Evolutionary conservation across 2,329 filamentous ascomycete genomes (phyloP).

Genomic region (Alternaria sp.): DNA sequence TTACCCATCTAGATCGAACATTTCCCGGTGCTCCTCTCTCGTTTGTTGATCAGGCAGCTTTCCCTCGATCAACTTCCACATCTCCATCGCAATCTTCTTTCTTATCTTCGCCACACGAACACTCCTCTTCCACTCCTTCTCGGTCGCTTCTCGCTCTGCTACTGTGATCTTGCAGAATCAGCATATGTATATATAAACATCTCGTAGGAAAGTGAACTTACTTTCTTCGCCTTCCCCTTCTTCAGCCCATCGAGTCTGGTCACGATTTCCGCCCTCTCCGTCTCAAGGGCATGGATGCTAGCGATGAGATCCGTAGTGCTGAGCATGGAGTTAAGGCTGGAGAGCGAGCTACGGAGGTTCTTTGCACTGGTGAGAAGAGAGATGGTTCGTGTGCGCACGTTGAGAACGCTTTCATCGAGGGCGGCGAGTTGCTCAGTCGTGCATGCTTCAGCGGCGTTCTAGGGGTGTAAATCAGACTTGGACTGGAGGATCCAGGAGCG

Average conservation of each 20-base stretch:
- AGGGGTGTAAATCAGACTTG: neutral
- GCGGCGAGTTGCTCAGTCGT: slow-evolving; percentile 59
- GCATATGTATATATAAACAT: neutral
- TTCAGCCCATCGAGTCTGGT: slow-evolving; percentile 53
- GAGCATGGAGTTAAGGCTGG: slow-evolving; percentile 57
- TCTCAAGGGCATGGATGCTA: slow-evolving; percentile 54
- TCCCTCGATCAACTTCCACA: slow-evolving; percentile 62
- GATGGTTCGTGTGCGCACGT: slow-evolving; percentile 57
- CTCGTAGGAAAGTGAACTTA: slow-evolving; percentile 42
- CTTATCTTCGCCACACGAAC: slow-evolving; percentile 50
- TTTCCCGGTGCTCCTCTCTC: slow-evolving; percentile 61
- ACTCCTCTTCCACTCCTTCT: slow-evolving; percentile 58
- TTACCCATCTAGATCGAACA: slow-evolving; percentile 48
- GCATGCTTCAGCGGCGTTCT: slow-evolving; percentile 60
- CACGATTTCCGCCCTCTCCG: slow-evolving; percentile 54
- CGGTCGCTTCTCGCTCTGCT: slow-evolving; percentile 58
- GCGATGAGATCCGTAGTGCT: slow-evolving; percentile 61
- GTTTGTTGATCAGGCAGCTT: slow-evolving; percentile 57
- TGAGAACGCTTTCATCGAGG: slow-evolving; percentile 59
- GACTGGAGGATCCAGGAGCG: neutral
- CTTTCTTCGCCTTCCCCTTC: slow-evolving; percentile 53
- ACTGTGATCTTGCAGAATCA: slow-evolving; percentile 20
- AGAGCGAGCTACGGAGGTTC: slow-evolving; percentile 57
- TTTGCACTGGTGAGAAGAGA: slow-evolving; percentile 58
- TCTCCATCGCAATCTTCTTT: slow-evolving; percentile 58